A percentile compares a stretch with the other conserved stretches of the same genome.
phyloP scores from a whole-genome alignment of 225 moss, liverwort and hornwort genomes.

The Pleurozium schreberi region DNA sequence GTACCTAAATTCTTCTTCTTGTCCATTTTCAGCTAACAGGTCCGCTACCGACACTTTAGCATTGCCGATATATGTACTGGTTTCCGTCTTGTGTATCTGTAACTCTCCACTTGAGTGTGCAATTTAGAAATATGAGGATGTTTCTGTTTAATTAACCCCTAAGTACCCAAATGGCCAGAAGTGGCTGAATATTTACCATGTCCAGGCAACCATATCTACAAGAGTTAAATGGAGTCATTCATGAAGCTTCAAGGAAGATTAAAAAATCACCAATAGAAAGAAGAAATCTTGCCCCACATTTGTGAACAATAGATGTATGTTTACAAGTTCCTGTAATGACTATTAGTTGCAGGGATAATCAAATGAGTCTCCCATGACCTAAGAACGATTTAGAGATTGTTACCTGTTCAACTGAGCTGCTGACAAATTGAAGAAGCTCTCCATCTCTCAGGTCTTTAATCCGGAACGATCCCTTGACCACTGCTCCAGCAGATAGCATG shows the following conservation, averaged over 20 bases:
- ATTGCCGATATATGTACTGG: not conserved
- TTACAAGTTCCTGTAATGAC: not conserved
- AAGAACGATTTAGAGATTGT: not conserved
- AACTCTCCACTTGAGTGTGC: not conserved
- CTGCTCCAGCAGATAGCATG: not conserved
- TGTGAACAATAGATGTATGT: not conserved
- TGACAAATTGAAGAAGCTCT: constrained; percentile 10
- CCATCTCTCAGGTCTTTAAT: not conserved
- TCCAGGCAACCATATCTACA: not conserved
- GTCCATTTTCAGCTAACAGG: not conserved
- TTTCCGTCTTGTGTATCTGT: constrained; percentile 1
- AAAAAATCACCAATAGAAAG: not conserved
- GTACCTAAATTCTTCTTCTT: too few relatives aligned
- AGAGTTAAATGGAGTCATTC: not conserved
- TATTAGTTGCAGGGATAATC: not conserved
- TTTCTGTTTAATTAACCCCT: not conserved
- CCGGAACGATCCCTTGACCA: constrained; percentile 10
- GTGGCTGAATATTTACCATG: not conserved
- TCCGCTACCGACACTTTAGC: constrained; percentile 3
- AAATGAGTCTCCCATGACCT: not conserved
- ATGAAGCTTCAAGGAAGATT: not conserved
- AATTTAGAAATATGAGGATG: not conserved
- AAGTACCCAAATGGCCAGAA: not conserved
- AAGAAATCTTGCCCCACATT: not conserved
- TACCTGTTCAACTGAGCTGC: constrained; percentile 9